A percentile compares a stretch with the other conserved stretches of the same genome.
Conservation (phyloP, 208 protist genomes). For the Trypanosomatidae sp. region DNA sequence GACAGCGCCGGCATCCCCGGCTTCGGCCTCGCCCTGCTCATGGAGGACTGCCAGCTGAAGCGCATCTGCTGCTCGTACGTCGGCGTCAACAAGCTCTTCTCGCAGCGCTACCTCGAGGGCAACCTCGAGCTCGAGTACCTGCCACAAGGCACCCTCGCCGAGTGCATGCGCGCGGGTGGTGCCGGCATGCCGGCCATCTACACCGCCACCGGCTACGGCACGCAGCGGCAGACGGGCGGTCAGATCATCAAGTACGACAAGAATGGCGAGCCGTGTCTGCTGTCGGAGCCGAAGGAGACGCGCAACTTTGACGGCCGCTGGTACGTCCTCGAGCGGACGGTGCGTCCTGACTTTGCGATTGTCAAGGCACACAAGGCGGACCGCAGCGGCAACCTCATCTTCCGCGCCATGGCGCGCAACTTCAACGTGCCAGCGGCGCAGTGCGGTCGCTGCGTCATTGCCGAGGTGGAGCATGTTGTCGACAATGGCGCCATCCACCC, state of each 20-base stretch:
- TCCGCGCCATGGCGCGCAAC: conserved; percentile 90
- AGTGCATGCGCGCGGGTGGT: conserved; percentile 90
- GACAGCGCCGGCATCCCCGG: conserved; percentile 95
- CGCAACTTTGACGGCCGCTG: conserved; percentile 79
- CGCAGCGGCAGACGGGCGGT: conserved; percentile 75
- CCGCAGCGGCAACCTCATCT: conserved; percentile 64
- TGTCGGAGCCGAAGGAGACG: conserved; percentile 69
- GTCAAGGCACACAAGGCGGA: conserved; percentile 94
- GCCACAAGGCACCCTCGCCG: conserved; percentile 94
- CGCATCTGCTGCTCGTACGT: conserved; percentile 93
- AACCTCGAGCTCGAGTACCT: conserved; percentile 94
- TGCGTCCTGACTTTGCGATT: conserved; percentile 87
- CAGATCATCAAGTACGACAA: conserved; percentile 92
- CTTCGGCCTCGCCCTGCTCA: conserved; percentile 91
- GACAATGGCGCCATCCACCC: conserved; percentile 87
- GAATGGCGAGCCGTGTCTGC: conserved; percentile 43
- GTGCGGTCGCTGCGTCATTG: conserved; percentile 87
- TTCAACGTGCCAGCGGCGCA: conserved; percentile 90
- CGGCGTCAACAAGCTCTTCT: conserved; percentile 94
- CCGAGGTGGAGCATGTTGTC: conserved; percentile 94
- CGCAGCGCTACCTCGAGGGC: conserved; percentile 89
- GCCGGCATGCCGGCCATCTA: conserved; percentile 96
- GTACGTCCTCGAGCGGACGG: conserved; percentile 89
- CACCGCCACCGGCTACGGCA: conserved; percentile 93
- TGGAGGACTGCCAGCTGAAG: conserved; percentile 81